Percentiles rank a stretch among this genome's conserved stretches.
These are phyloP conservation scores for Colletotrichum nymphaeae DNA, from an alignment of 2,329 filamentous ascomycete genomes.

Conservation along the genomic window DNA sequence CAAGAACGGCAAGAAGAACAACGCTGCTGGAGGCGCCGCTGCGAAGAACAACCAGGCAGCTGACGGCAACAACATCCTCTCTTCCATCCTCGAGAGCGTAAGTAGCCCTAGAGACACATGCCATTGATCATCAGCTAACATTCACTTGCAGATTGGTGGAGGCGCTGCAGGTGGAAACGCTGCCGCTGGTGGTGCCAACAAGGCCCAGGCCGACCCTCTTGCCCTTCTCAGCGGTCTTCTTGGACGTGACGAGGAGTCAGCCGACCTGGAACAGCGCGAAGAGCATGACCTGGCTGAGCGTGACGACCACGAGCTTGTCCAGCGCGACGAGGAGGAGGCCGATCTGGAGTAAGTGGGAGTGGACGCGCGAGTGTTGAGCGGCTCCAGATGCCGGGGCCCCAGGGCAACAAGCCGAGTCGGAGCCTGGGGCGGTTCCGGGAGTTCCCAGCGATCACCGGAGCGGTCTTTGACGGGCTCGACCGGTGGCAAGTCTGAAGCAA, in stretches of 20 bases:
- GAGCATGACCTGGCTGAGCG: background rate
- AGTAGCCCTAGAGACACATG: background rate
- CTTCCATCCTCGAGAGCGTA: constrained; percentile 12
- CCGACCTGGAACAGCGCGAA: background rate
- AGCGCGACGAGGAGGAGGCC: background rate
- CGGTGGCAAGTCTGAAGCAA: background rate
- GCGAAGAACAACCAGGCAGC: constrained; percentile 1
- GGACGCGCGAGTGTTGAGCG: background rate
- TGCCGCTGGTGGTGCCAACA: background rate
- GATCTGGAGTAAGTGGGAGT: constrained; percentile 14
- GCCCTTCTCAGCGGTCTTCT: constrained; percentile 11
- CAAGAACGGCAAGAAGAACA: background rate
- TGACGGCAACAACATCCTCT: background rate
- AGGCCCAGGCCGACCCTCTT: constrained; percentile 11
- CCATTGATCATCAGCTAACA: background rate
- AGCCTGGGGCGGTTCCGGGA: background rate
- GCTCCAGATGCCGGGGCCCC: background rate
- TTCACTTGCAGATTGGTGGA: background rate
- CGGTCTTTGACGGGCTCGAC: background rate
- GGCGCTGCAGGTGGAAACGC: background rate
- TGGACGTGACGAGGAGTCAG: constrained; percentile 21
- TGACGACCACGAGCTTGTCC: background rate
- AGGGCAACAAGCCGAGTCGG: background rate
- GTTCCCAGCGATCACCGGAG: background rate
- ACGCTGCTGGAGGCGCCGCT: constrained; percentile 15